Conservation (phyloP, 179 eudicot genomes). For the Beta lomatogona region DNA sequence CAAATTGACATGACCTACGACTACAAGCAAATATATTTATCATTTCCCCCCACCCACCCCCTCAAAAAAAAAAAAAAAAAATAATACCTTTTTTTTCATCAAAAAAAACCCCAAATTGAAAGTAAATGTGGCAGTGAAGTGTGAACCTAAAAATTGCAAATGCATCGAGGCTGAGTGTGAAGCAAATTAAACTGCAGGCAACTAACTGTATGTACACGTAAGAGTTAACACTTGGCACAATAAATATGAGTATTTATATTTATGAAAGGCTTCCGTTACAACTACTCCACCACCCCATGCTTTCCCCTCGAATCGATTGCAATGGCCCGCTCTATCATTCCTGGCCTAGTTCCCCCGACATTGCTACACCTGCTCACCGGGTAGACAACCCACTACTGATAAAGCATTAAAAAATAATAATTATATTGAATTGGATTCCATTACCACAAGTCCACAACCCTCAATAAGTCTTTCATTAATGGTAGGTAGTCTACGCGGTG, state of each 20-base stretch:
- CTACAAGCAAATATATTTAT: neutral
- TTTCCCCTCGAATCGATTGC: neutral
- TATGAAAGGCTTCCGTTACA: constrained; percentile 40
- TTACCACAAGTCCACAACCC: too few species aligned
- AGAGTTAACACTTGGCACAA: neutral
- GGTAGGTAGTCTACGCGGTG: too few species aligned
- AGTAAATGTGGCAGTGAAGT: neutral
- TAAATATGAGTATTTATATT: neutral
- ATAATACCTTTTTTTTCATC: neutral
- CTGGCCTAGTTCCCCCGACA: too few species aligned
- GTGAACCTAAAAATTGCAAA: constrained; percentile 5
- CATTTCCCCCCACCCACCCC: neutral
- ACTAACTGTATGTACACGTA: neutral
- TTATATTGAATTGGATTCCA: too few species aligned
- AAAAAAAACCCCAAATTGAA: neutral
- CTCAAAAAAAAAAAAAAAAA: neutral
- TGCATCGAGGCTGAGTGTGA: neutral
- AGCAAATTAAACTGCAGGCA: constrained; percentile 11
- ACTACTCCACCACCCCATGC: constrained; percentile 50
- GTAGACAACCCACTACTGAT: too few species aligned
- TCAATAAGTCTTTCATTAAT: too few species aligned
- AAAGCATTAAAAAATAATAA: too few species aligned
- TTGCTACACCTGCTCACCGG: too few species aligned
- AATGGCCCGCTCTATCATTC: neutral
- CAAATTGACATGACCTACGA: too few species aligned